phyloP scores from a whole-genome alignment of 345 rosid genomes.

The Populus euphratica region DNA sequence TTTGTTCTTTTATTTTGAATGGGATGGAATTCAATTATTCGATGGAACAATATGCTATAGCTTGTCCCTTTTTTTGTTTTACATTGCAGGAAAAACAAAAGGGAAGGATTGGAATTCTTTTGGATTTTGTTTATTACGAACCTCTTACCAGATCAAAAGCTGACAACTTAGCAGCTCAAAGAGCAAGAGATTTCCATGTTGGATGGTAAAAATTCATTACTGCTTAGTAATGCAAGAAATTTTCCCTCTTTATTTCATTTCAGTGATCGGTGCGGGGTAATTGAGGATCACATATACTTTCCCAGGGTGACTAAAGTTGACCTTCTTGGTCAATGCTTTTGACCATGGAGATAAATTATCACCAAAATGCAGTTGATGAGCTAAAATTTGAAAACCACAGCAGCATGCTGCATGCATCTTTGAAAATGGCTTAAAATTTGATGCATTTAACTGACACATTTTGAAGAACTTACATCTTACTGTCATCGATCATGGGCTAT shows the following conservation, averaged over 20 bases:
- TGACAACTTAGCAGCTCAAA: conserved; percentile 83
- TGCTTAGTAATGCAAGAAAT: not conserved
- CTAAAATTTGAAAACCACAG: not conserved
- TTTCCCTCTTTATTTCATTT: not conserved
- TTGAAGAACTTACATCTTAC: not conserved
- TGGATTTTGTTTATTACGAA: conserved; percentile 95
- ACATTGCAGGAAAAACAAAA: conserved; percentile 58
- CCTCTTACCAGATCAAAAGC: conserved; percentile 87
- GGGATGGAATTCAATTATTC: not conserved
- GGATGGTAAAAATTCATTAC: conserved; percentile 59
- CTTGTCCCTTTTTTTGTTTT: not conserved
- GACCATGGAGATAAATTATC: not conserved
- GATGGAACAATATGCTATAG: not conserved
- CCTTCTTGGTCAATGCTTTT: not conserved
- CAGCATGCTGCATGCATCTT: not conserved
- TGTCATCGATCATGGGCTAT: not conserved
- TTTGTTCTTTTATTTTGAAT: not conserved
- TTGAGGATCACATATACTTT: not conserved
- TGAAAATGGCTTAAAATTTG: not conserved
- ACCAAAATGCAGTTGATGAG: not conserved
- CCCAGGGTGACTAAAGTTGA: not conserved
- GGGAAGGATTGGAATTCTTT: conserved; percentile 83
- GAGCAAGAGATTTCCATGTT: conserved; percentile 91
- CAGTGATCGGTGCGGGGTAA: not conserved
- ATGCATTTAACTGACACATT: not conserved